Percentiles rank a stretch among this genome's conserved stretches.
Conservation (phyloP, 345 rosid species). For the Reutealis trisperma region DNA sequence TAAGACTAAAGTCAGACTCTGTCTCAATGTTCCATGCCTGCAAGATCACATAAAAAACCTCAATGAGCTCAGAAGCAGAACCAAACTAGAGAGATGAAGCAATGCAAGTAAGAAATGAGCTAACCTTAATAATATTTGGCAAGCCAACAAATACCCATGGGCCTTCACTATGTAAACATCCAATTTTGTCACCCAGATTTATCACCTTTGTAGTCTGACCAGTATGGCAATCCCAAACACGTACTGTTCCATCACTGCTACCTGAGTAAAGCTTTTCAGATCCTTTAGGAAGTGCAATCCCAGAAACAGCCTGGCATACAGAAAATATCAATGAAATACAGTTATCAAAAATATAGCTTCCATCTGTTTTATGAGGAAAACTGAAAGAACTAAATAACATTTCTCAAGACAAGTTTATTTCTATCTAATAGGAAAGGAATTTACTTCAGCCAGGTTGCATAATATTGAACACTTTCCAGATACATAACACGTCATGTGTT, state of each 20-base stretch:
- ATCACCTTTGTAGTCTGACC: constrained; percentile 41
- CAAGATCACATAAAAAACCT: constrained; percentile 16
- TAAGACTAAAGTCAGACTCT: constrained; percentile 33
- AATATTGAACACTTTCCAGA: too few species aligned
- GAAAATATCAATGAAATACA: not conserved
- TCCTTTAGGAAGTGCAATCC: constrained; percentile 49
- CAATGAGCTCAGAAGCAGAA: not conserved
- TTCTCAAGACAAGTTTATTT: not conserved
- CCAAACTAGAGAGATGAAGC: not conserved
- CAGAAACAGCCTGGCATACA: constrained; percentile 40
- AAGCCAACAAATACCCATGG: constrained; percentile 66
- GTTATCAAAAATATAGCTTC: not conserved
- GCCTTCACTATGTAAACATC: constrained; percentile 52
- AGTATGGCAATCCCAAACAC: constrained; percentile 56
- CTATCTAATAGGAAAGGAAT: not conserved
- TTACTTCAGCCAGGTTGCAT: not conserved
- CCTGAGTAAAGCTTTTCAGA: constrained; percentile 62
- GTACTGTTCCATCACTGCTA: constrained; percentile 48
- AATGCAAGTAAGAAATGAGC: not conserved
- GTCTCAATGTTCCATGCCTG: constrained; percentile 56
- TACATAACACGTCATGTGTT: too few species aligned
- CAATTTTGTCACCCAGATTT: constrained; percentile 47
- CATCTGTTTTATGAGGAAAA: not conserved
- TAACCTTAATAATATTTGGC: constrained; percentile 55
- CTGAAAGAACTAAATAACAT: not conserved